Evolutionary conservation across 2,329 filamentous ascomycete genomes (phyloP), one percentile per base, ranked within the genome.

Genomic region (Paracoccidioides lutzii): DNA sequence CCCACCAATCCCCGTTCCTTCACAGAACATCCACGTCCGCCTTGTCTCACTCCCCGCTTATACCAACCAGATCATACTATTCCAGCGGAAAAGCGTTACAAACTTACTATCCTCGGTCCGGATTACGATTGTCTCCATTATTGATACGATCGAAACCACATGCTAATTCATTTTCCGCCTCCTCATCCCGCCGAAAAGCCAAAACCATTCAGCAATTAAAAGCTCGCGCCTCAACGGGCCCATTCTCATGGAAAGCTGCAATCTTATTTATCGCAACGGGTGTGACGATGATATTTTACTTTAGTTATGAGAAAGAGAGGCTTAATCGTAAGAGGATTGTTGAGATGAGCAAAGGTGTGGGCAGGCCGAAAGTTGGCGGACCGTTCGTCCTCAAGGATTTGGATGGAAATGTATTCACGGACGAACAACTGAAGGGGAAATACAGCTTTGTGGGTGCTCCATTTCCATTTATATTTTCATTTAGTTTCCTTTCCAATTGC

Each of bases 171-270:
- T 53, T 46, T 12, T 53, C 43, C 35, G 45, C 53, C 1, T 71
- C 71, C 58, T 67, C 67, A 63, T 4, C 52, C 62, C 1, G 49
- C 57, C 46, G 61, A 61, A 32, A 60, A 14, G 61, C 63, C 5
- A 71, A 68, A 59, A 73, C 71, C 38, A 70, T 73, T 63, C 67
- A 69, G 53, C 70, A 73, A 60, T 58, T 73, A 55, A 67, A 67
- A 43, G 65, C 70, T 48, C 70, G 71, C 38, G 64, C 68, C 57
- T 64, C 67, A 5, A 73, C 69, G 33, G 71, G 71, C 1, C 93
- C 93, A 35, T 97, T 98, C 76, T 95, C 90, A 54, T 90, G 88
- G 82, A 91, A 89, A 73, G 86, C 91, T 37, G 91, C 89, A 15
- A 63, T 90, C 52, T 78, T 98, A 60, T 97, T 98, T 75, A 78